phyloP scores from a whole-genome alignment of 129 eudicot genomes.

The Flaveria bidentis region DNA sequence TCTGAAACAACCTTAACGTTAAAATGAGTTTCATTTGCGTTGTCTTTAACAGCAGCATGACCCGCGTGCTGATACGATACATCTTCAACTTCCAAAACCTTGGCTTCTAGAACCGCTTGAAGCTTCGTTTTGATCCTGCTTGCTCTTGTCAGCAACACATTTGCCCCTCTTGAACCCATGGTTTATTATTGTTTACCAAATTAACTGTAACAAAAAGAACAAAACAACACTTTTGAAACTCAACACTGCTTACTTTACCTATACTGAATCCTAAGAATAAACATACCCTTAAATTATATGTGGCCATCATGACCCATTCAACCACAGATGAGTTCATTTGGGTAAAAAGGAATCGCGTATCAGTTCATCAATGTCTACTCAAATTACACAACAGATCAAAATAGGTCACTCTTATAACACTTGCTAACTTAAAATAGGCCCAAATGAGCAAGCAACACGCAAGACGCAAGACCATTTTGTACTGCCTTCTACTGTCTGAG shows the following conservation, averaged over 20 bases:
- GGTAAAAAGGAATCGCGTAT: too few relatives aligned
- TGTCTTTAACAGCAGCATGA: slow-evolving; percentile 46
- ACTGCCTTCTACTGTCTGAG: too few relatives aligned
- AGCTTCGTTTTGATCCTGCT: slow-evolving; percentile 48
- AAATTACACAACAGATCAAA: too few relatives aligned
- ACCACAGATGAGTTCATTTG: too few relatives aligned
- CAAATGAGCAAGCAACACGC: too few relatives aligned
- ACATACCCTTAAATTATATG: too few relatives aligned
- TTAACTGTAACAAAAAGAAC: slow-evolving; percentile 14
- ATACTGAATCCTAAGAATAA: background rate
- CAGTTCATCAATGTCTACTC: too few relatives aligned
- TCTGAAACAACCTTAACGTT: slow-evolving; percentile 44
- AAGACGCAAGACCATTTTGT: too few relatives aligned
- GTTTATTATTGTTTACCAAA: slow-evolving; percentile 1
- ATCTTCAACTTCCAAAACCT: slow-evolving; percentile 46
- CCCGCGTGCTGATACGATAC: slow-evolving; percentile 48
- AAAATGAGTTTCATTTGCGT: slow-evolving; percentile 45
- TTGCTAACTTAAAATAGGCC: too few relatives aligned
- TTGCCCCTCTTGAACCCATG: slow-evolving; percentile 45
- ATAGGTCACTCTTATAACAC: too few relatives aligned
- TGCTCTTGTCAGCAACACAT: slow-evolving; percentile 38
- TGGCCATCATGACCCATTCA: too few relatives aligned
- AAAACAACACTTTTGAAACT: background rate
- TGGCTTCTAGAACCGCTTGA: slow-evolving; percentile 43
- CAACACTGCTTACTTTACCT: background rate